These are phyloP conservation scores for Gigaspora rosea DNA, from an alignment of 192 early-diverging fungal genomes.

Conservation along the genomic window DNA sequence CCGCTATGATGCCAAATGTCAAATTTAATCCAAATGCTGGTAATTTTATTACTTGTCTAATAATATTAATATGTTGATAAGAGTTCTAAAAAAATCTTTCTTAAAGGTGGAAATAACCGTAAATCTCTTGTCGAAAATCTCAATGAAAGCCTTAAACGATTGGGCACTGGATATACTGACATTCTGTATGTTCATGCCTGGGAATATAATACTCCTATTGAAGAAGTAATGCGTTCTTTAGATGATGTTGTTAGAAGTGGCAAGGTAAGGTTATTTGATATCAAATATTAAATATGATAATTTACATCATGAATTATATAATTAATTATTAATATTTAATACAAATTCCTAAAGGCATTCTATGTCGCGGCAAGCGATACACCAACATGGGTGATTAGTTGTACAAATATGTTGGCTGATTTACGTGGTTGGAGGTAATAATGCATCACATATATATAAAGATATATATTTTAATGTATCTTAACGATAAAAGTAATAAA, in stretches of 20 bases:
- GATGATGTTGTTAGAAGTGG: conserved; percentile 66
- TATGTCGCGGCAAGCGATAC: conserved; percentile 54
- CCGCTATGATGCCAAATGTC: neutral
- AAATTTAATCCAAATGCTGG: neutral
- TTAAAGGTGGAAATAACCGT: conserved; percentile 43
- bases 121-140: conserved; percentile 52
- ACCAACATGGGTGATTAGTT: conserved; percentile 58
- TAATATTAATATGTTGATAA: neutral
- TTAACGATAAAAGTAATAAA: neutral
- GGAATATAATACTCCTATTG: conserved; percentile 57
- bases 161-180: conserved; percentile 50
- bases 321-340: no score
- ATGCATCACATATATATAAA: neutral
- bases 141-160: conserved; percentile 54
- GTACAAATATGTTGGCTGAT: conserved; percentile 38
- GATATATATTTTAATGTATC: neutral
- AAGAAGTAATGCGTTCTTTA: conserved; percentile 71
- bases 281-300: neutral
- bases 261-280: conserved; percentile 53
- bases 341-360: conserved; percentile 7
- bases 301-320: no score
- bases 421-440: conserved; percentile 25
- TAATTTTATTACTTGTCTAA: neutral
- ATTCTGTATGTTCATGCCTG: conserved; percentile 50
- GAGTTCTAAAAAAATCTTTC: neutral